Percentiles rank a stretch among this genome's conserved stretches.
phyloP scores from a whole-genome alignment of 164 flowering plant species.

The Protea cynaroides region DNA sequence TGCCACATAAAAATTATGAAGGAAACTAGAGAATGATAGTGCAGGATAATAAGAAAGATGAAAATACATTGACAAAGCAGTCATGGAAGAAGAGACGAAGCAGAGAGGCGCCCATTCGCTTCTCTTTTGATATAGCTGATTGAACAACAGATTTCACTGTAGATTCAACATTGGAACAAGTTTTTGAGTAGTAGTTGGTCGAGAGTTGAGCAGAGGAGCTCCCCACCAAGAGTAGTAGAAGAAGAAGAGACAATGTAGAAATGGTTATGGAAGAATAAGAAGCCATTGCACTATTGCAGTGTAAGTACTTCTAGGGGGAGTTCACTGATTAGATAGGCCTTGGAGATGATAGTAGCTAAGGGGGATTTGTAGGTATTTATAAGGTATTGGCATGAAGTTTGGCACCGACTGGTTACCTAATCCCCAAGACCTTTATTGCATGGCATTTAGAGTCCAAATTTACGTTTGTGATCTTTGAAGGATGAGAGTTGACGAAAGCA shows the following conservation, averaged over 20 bases:
- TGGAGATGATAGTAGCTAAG: too few relatives aligned
- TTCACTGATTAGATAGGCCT: too few relatives aligned
- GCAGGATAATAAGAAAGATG: neutral
- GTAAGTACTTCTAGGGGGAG: neutral
- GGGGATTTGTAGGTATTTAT: neutral
- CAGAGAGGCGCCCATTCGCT: conserved; percentile 80
- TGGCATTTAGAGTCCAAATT: neutral
- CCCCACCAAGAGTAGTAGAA: conserved; percentile 18
- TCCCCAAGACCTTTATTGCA: conserved; percentile 4
- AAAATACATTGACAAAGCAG: conserved; percentile 78
- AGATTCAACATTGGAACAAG: conserved; percentile 48
- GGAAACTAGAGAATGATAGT: neutral
- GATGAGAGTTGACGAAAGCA: too few relatives aligned
- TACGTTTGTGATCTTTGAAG: neutral
- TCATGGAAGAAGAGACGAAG: conserved; percentile 68
- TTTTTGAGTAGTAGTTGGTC: conserved; percentile 42
- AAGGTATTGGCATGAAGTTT: neutral
- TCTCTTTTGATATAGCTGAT: conserved; percentile 47
- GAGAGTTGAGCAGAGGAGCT: conserved; percentile 66
- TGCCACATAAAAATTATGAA: too few relatives aligned
- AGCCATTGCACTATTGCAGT: conserved; percentile 1
- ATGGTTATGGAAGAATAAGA: neutral
- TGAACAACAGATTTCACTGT: conserved; percentile 41
- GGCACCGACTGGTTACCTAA: conserved; percentile 10
- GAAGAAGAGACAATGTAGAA: neutral